These are phyloP conservation scores for Cicer chorassanicum DNA, from an alignment of 306 rosid genomes.

Conservation along the genomic window DNA sequence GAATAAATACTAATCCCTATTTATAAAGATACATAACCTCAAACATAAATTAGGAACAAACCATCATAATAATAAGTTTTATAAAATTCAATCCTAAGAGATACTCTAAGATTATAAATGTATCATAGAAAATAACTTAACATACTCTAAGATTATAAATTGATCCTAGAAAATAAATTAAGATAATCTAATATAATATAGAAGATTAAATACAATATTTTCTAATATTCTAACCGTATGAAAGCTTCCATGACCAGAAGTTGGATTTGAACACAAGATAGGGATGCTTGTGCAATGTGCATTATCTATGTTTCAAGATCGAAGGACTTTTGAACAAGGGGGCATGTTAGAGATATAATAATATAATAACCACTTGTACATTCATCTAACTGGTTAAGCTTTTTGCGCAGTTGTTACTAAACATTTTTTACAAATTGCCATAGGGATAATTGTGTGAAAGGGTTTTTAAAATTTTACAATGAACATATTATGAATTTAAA, in stretches of 20 bases:
- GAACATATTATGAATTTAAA: slow-evolving; percentile 2
- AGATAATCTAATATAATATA: no score
- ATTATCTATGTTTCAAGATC: background rate
- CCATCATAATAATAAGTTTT: no score
- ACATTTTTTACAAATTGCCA: slow-evolving; percentile 1
- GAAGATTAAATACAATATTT: no score
- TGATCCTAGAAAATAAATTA: no score
- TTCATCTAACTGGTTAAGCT: background rate
- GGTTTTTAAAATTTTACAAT: background rate
- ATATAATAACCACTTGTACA: background rate
- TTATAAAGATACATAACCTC: no score
- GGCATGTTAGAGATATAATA: background rate
- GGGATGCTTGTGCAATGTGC: background rate
- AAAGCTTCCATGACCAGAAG: background rate
- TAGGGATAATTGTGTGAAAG: background rate
- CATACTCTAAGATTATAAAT: no score
- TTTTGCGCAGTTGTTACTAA: background rate
- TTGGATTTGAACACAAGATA: slow-evolving; percentile 7
- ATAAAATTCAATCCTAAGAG: no score
- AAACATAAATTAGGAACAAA: no score
- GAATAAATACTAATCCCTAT: no score
- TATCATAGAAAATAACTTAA: no score
- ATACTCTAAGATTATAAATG: no score
- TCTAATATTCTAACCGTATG: background rate
- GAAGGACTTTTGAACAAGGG: background rate